Evolutionary conservation across 2,329 filamentous ascomycete species (phyloP).

Genomic region (Colletotrichum spaethianum): DNA sequence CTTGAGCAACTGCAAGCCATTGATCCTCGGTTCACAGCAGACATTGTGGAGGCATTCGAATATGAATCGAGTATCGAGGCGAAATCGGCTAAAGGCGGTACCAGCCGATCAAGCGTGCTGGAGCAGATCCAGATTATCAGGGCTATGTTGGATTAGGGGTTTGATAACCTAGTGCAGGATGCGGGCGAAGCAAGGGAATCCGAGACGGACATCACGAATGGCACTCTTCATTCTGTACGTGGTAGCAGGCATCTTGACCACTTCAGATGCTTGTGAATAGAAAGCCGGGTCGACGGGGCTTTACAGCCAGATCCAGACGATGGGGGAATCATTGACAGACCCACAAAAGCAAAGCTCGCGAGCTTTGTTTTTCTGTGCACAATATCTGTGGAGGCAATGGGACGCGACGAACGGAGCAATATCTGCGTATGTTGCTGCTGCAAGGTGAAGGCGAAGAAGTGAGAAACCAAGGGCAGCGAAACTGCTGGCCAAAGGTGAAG

Average conservation of each 20-base stretch:
- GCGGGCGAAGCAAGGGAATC: background rate
- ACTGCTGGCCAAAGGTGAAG: too few species aligned
- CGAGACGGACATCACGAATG: background rate
- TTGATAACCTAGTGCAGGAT: background rate
- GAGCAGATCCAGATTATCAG: constrained; percentile 69
- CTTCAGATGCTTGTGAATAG: too few species aligned
- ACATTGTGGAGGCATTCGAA: constrained; percentile 76
- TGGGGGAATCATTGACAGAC: too few species aligned
- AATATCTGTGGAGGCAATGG: too few species aligned
- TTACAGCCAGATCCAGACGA: too few species aligned
- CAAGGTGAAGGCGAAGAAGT: too few species aligned
- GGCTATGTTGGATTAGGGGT: constrained; percentile 50
- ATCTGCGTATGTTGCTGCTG: too few species aligned
- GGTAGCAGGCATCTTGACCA: background rate
- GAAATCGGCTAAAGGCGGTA: constrained; percentile 77
- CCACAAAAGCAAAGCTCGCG: too few species aligned
- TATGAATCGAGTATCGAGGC: constrained; percentile 82
- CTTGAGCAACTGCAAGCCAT: background rate
- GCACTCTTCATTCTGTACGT: background rate
- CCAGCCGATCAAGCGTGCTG: constrained; percentile 75
- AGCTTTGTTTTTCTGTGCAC: too few species aligned
- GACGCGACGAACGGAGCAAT: too few species aligned
- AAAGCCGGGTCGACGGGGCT: too few species aligned
- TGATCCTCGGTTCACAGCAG: constrained; percentile 60
- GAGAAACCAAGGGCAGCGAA: too few species aligned